Percentiles rank a stretch among this genome's conserved stretches.
phyloP scores from a whole-genome alignment of 306 rosid species.

The Lupinus albus region DNA sequence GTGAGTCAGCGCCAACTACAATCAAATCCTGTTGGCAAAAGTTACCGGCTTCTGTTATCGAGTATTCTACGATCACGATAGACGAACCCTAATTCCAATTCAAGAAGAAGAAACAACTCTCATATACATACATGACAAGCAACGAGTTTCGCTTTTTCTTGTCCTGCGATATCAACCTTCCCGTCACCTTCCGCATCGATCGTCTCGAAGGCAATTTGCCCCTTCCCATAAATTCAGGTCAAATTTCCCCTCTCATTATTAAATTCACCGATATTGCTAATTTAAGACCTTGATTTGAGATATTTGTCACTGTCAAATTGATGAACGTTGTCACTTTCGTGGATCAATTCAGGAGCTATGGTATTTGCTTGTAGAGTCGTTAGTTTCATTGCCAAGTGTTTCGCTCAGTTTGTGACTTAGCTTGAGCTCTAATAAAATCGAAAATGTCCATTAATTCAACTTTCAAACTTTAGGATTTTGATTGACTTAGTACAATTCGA shows the following conservation, averaged over 20 bases:
- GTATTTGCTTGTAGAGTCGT: not conserved
- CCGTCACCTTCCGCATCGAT: conserved; percentile 78
- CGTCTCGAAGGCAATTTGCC: conserved; percentile 78
- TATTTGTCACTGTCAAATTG: not conserved
- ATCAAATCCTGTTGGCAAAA: conserved; percentile 2
- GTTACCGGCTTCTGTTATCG: not conserved
- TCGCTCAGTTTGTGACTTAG: not conserved
- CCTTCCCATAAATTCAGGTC: conserved; percentile 60
- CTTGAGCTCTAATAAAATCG: too few relatives aligned
- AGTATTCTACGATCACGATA: conserved; percentile 8
- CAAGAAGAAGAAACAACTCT: not conserved
- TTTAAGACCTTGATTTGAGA: too few relatives aligned
- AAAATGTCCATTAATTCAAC: too few relatives aligned
- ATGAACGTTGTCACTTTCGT: not conserved
- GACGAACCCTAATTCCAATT: conserved; percentile 2
- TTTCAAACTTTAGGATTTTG: not conserved
- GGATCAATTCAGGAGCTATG: not conserved
- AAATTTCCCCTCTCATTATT: not conserved
- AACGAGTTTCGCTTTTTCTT: conserved; percentile 95
- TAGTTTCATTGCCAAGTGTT: not conserved
- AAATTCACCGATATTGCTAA: conserved; percentile 30
- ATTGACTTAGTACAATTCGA: not conserved
- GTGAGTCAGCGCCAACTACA: conserved; percentile 13
- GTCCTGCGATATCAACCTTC: conserved; percentile 95
- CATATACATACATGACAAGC: conserved; percentile 54